Evolutionary conservation across 2,329 filamentous ascomycete species (phyloP), one percentile per base, ranked within the genome.

Genomic region (Colletotrichum echinochloae): DNA sequence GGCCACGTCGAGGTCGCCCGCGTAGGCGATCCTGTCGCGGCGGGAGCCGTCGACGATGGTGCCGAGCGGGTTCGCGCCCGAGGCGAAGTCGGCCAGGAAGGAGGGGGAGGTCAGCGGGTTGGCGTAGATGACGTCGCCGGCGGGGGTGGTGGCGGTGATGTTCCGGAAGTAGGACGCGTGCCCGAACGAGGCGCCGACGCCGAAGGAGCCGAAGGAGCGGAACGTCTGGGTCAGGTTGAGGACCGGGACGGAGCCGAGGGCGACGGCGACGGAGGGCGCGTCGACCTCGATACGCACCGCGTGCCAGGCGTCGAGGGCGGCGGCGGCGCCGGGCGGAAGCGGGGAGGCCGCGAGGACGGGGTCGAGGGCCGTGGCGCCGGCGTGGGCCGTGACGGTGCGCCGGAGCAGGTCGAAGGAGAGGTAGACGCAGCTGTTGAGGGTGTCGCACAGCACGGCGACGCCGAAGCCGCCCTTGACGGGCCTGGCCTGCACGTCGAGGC

Each of bases 21-120:
- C 69, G 60, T 79, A 79, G 3, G 78, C 75, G 60, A 79, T 79
- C 20, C 78, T 74, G 70, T 80, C 79, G 5, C 79, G 75, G 6
- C 78, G 75, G 2, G 80, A 80, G 33, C 79, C 80, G 70, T 81
- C 80, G 3, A 81, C 79, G 18, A 77, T 76, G 33, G 75, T 77
- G 14, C 75, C 72, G 3, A 72, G 55, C 3, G 79, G 79, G 64
- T 81, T 82, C 14, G 76, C 74, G 8, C 79, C 79, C 55, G 80
- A 75, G 8, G 80, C 73, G 60, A 81, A 82, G 65, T 81, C 78
- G 6, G 73, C 7, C 26, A 81, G 69, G 52, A 77, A 77, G 5
- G 69, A 65, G 2, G 59, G 64, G n/a, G 80, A 73, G 0, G 72
- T 80, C 30, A 80, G 70, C 6, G 74, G 55, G 8, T 75, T 73